Conservation (phyloP, 1,284 basidiomycete species). For the Fomitopsis schrenkii region DNA sequence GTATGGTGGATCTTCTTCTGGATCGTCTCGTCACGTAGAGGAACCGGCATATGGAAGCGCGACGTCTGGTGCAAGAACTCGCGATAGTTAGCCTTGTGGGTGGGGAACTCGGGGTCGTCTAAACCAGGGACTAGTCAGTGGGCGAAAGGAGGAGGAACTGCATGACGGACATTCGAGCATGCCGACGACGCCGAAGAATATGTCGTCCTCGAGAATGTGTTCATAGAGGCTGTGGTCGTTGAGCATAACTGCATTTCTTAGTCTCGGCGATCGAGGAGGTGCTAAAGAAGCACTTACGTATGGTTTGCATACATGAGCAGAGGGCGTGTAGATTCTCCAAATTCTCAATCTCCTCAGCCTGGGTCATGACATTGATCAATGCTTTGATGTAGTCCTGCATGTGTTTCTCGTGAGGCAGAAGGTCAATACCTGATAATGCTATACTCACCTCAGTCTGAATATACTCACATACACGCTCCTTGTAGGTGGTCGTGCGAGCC, state of each 20-base stretch:
- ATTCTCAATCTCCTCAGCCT: conserved; percentile 91
- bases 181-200: conserved; percentile 90
- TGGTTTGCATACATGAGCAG: conserved; percentile 92
- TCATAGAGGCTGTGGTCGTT: conserved; percentile 97
- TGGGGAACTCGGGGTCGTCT: conserved; percentile 98
- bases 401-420: neutral
- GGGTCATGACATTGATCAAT: conserved; percentile 79
- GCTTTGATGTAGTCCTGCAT: conserved; percentile 83
- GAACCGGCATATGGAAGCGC: conserved; percentile 84
- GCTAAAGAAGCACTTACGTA: conserved; percentile 57
- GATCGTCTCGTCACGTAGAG: conserved; percentile 69
- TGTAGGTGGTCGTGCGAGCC: conserved; percentile 59
- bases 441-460: conserved; percentile 67
- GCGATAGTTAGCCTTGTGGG: conserved; percentile 94
- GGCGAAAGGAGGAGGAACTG: conserved; percentile 10
- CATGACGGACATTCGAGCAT: conserved; percentile 89
- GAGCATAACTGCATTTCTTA: conserved; percentile 67
- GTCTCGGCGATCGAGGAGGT: conserved; percentile 4
- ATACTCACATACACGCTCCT: conserved; percentile 80
- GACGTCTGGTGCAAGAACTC: conserved; percentile 83
- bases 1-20: conserved; percentile 93
- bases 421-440: neutral
- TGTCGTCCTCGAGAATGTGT: conserved; percentile 89
- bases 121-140: conserved; percentile 16
- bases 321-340: conserved; percentile 86